phyloP scores from a whole-genome alignment of 495 filamentous ascomycete genomes.

The Aspergillus carlsbadensis region DNA sequence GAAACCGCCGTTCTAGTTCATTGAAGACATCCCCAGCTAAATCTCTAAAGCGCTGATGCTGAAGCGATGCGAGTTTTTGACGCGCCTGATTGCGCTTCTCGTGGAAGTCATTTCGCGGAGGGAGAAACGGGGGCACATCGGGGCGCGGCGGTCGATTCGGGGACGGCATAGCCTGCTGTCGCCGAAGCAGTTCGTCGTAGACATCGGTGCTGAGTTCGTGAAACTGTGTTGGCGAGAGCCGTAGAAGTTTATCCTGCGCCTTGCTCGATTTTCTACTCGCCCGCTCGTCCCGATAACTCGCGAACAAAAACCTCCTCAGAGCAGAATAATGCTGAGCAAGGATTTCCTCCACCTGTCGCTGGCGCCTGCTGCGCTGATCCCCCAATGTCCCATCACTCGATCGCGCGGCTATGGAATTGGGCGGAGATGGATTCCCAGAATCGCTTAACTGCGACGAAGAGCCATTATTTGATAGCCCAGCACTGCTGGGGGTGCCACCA shows the following conservation, averaged over 20 bases:
- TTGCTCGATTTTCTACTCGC: slow-evolving; percentile 74
- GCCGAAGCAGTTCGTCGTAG: slow-evolving; percentile 88
- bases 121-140: slow-evolving; percentile 66
- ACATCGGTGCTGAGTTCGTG: slow-evolving; percentile 97
- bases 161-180: slow-evolving; percentile 64
- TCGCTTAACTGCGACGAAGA: slow-evolving; percentile 33
- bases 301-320: slow-evolving; percentile 70
- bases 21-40: slow-evolving; percentile 94
- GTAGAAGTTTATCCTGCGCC: slow-evolving; percentile 88
- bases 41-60: slow-evolving; percentile 80
- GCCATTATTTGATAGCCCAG: slow-evolving; percentile 35
- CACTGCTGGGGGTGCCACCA: slow-evolving; percentile 57
- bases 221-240: slow-evolving; percentile 87
- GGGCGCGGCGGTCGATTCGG: slow-evolving; percentile 52
- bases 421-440: slow-evolving; percentile 76
- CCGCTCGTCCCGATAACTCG: slow-evolving; percentile 70
- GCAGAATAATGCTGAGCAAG: slow-evolving; percentile 80
- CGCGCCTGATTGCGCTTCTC: slow-evolving; percentile 95
- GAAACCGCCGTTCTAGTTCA: slow-evolving; percentile 88
- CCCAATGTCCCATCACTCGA: slow-evolving; percentile 70
- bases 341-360: slow-evolving; percentile 61
- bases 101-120: slow-evolving; percentile 85
- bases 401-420: slow-evolving; percentile 73
- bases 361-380: slow-evolving; percentile 56
- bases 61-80: slow-evolving; percentile 87